A percentile compares a stretch with the other conserved stretches of the same genome.
phyloP scores from a whole-genome alignment of 2,329 filamentous ascomycete genomes.

The Canariomyces notabilis region DNA sequence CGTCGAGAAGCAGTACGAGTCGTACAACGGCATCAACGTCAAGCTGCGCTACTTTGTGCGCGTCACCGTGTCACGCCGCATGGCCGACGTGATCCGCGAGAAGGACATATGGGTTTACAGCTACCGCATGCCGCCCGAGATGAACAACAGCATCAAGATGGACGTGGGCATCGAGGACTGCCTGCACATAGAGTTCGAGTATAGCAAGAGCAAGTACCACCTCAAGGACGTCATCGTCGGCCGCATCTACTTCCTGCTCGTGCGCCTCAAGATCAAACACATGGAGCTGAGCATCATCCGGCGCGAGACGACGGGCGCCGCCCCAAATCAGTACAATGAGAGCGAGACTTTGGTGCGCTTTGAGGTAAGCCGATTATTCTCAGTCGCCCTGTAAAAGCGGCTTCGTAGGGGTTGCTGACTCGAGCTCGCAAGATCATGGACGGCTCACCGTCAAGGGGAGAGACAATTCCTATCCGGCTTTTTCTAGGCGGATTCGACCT shows the following conservation, averaged over 20 bases:
- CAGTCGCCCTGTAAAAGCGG: conserved; percentile 1
- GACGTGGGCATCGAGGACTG: conserved; percentile 99
- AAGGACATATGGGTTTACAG: conserved; percentile 99
- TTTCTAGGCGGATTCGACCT: conserved; percentile 97
- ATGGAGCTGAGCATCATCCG: conserved; percentile 99
- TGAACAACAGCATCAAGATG: conserved; percentile 99
- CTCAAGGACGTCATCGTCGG: conserved; percentile 98
- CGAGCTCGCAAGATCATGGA: conserved; percentile 75
- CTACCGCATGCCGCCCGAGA: conserved; percentile 96
- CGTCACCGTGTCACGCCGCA: conserved; percentile 91
- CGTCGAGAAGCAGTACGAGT: conserved; percentile 99
- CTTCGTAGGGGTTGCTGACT: conserved; percentile 1
- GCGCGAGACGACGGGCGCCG: conserved; percentile 90
- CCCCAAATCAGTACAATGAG: conserved; percentile 99
- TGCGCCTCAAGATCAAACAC: conserved; percentile 98
- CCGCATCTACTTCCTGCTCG: conserved; percentile 95
- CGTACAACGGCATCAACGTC: conserved; percentile 99
- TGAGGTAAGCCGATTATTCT: conserved; percentile 52
- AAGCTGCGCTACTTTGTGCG: conserved; percentile 97
- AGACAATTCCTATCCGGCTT: conserved; percentile 90
- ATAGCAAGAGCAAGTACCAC: conserved; percentile 98
- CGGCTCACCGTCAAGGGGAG: conserved; percentile 91
- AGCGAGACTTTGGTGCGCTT: conserved; percentile 97
- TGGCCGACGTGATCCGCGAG: conserved; percentile 97
- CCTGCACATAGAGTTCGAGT: conserved; percentile 98